Percentiles rank a stretch among this genome's conserved stretches.
Conservation (phyloP, 2,329 filamentous ascomycete species). For the Aciculosporium take region DNA sequence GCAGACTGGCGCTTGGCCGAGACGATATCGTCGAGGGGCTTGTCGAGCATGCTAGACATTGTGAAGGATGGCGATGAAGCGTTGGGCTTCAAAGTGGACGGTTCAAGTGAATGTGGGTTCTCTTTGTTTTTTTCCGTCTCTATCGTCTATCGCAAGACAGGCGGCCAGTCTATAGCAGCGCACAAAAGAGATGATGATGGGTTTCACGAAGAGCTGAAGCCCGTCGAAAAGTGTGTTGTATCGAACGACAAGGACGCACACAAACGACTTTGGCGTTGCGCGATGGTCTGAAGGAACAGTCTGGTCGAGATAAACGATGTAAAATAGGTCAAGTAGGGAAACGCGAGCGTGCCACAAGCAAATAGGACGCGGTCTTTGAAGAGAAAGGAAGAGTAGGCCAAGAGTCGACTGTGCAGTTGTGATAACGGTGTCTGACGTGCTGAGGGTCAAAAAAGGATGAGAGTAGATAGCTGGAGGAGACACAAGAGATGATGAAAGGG, state of each 20-base stretch:
- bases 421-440: not conserved
- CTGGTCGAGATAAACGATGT: conserved; percentile 1
- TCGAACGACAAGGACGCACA: not conserved
- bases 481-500: not conserved
- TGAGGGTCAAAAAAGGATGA: conserved; percentile 4
- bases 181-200: not conserved
- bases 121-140: conserved; percentile 11
- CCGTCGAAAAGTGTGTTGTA: not conserved
- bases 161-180: not conserved
- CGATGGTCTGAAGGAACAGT: conserved; percentile 2
- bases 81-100: not conserved
- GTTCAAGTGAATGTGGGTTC: not conserved
- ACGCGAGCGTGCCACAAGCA: not conserved
- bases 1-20: conserved; percentile 53
- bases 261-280: conserved; percentile 1
- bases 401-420: not conserved
- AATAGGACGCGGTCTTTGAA: not conserved
- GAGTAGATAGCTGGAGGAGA: too few species aligned
- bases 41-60: conserved; percentile 92
- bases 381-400: not conserved
- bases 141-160: conserved; percentile 9
- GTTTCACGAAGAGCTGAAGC: not conserved
- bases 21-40: conserved; percentile 95
- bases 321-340: not conserved
- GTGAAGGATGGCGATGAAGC: conserved; percentile 22